Percentiles rank a stretch among this genome's conserved stretches.
These are phyloP conservation scores for Xylaria sp. DNA, from an alignment of 495 filamentous ascomycete genomes.

Conservation along the genomic window DNA sequence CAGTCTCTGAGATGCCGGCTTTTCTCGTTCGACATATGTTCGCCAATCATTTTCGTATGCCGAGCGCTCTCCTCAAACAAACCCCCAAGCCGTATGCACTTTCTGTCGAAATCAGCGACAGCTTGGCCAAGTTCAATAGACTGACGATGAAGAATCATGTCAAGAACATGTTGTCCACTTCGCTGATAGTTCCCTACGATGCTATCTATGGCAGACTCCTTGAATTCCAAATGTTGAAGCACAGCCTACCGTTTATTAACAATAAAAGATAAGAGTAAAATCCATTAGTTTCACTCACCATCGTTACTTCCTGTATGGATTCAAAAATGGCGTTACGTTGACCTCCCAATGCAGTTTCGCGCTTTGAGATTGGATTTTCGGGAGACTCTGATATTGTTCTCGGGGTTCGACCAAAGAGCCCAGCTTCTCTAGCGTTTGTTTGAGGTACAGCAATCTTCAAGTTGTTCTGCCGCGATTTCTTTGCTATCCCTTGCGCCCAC, in stretches of 20 bases:
- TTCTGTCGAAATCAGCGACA: constrained; percentile 3
- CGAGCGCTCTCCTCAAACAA: constrained; percentile 15
- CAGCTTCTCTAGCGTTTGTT: background rate
- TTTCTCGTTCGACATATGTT: background rate
- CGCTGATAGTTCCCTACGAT: constrained; percentile 20
- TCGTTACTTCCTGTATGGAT: constrained; percentile 11
- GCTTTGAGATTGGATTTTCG: constrained; percentile 5
- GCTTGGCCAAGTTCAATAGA: constrained; percentile 20
- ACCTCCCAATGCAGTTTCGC: constrained; percentile 3
- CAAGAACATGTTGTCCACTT: background rate
- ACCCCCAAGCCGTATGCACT: background rate
- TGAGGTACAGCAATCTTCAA: background rate
- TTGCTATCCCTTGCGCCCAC: constrained; percentile 14
- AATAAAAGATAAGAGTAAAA: background rate
- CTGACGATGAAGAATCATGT: constrained; percentile 17
- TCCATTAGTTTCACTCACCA: background rate
- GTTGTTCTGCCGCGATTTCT: constrained; percentile 8
- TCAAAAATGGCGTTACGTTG: constrained; percentile 16
- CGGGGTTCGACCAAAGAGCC: background rate
- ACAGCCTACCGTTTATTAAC: constrained; percentile 10
- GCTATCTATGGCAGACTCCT: constrained; percentile 17
- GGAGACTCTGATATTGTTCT: background rate
- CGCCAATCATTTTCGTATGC: background rate
- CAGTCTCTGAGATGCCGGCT: background rate
- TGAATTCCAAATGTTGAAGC: constrained; percentile 14